phyloP scores from a whole-genome alignment of 2,329 filamentous ascomycete species.

The Talaromyces sp. region DNA sequence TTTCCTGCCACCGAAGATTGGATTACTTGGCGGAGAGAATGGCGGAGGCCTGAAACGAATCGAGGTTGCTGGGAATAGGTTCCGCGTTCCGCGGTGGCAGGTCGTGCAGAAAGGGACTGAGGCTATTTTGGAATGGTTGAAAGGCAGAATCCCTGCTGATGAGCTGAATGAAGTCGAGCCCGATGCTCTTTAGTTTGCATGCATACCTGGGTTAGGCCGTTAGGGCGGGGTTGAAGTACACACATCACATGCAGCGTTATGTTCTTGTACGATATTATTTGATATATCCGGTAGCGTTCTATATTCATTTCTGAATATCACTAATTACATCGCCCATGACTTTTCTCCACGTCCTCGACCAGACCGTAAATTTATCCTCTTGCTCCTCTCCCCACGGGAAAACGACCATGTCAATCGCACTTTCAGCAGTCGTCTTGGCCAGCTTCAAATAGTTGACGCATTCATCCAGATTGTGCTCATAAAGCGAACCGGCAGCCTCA shows the following conservation, averaged over 20 bases:
- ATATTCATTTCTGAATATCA: constrained; percentile 22
- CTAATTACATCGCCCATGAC: constrained; percentile 44
- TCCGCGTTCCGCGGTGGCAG: constrained; percentile 80
- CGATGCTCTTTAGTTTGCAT: not conserved
- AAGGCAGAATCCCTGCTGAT: constrained; percentile 65
- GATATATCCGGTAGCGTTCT: not conserved
- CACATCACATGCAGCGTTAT: not conserved
- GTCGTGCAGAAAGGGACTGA: constrained; percentile 85
- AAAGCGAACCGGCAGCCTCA: constrained; percentile 46
- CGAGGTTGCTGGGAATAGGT: constrained; percentile 80
- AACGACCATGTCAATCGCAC: constrained; percentile 66
- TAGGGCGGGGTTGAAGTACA: not conserved
- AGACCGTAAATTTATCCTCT: constrained; percentile 73
- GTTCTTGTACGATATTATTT: not conserved
- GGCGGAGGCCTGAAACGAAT: constrained; percentile 57
- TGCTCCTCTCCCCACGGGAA: constrained; percentile 62
- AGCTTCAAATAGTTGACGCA: constrained; percentile 32
- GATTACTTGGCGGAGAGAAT: constrained; percentile 64
- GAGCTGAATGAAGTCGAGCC: constrained; percentile 39
- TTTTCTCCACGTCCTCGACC: constrained; percentile 61
- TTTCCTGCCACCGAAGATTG: constrained; percentile 75
- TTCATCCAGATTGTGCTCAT: constrained; percentile 39
- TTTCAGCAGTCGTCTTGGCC: constrained; percentile 50
- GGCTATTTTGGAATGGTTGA: constrained; percentile 74
- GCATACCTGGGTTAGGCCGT: not conserved